phyloP scores from a whole-genome alignment of 495 filamentous ascomycete species.

The Geopyxis carbonaria region DNA sequence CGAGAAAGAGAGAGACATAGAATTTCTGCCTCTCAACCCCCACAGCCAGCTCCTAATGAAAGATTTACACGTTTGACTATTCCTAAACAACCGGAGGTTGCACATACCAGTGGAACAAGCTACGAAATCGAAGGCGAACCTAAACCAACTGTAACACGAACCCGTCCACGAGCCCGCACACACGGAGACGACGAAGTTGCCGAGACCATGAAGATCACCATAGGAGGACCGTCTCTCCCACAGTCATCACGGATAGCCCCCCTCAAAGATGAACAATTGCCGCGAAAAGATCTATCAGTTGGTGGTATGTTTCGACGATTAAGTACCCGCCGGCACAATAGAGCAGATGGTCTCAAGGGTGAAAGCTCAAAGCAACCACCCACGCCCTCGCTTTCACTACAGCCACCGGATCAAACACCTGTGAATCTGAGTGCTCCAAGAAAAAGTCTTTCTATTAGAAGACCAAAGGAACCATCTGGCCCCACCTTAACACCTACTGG shows the following conservation, averaged over 20 bases:
- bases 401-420: conserved; percentile 44
- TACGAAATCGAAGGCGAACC: conserved; percentile 69
- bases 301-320: conserved; percentile 76
- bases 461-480: conserved; percentile 46
- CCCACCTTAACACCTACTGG: conserved; percentile 27
- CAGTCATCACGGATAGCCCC: conserved; percentile 39
- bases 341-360: conserved; percentile 29
- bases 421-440: conserved; percentile 43
- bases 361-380: conserved; percentile 26
- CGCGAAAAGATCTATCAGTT: conserved; percentile 75
- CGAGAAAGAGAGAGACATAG: conserved; percentile 54
- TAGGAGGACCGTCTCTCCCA: conserved; percentile 36
- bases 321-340: conserved; percentile 60
- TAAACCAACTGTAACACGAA: conserved; percentile 55
- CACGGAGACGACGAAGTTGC: conserved; percentile 89
- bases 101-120: conserved; percentile 66
- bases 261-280: conserved; percentile 37
- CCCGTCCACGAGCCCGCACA: conserved; percentile 71
- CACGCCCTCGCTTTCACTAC: conserved; percentile 21
- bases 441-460: conserved; percentile 69
- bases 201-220: conserved; percentile 54
- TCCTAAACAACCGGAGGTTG: conserved; percentile 48
- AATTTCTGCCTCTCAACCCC: conserved; percentile 11
- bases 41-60: conserved; percentile 17
- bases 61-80: conserved; percentile 15